phyloP scores from a whole-genome alignment of 2,329 filamentous ascomycete genomes.

The Reticulascus tulasneorum region DNA sequence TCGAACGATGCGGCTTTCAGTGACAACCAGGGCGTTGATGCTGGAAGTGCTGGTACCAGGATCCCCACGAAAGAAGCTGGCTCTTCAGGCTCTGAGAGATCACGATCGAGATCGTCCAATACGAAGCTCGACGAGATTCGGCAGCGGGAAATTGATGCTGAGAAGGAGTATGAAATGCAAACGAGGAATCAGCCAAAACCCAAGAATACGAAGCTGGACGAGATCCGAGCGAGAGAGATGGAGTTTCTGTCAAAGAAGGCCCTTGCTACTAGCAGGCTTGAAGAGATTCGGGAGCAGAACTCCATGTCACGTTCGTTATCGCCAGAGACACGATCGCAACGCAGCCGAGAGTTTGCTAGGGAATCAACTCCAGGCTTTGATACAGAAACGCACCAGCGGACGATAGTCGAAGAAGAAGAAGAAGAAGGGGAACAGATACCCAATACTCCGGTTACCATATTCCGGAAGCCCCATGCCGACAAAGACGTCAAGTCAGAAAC shows the following conservation, averaged over 20 bases:
- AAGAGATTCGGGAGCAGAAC: slow-evolving; percentile 50
- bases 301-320: slow-evolving; percentile 39
- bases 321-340: slow-evolving; percentile 31
- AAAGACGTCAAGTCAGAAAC: slow-evolving; percentile 8
- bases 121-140: slow-evolving; percentile 47
- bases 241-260: slow-evolving; percentile 41
- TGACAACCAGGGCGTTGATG: slow-evolving; percentile 11
- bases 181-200: not conserved
- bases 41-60: no score
- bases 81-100: not conserved
- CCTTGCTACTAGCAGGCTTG: slow-evolving; percentile 45
- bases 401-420: not conserved
- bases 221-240: slow-evolving; percentile 41
- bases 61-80: not conserved
- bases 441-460: slow-evolving; percentile 38
- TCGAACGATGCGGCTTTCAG: slow-evolving; percentile 19
- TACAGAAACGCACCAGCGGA: no score
- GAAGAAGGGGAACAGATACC: slow-evolving; percentile 29
- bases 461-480: slow-evolving; percentile 17
- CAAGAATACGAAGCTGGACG: slow-evolving; percentile 44
- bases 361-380: slow-evolving; percentile 11
- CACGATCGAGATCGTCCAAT: slow-evolving; percentile 26
- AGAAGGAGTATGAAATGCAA: slow-evolving; percentile 3
- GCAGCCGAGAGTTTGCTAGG: slow-evolving; percentile 21
- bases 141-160: slow-evolving; percentile 34